Evolutionary conservation across 495 filamentous ascomycete species (phyloP).

Genomic region (Cenococcum geophilum): DNA sequence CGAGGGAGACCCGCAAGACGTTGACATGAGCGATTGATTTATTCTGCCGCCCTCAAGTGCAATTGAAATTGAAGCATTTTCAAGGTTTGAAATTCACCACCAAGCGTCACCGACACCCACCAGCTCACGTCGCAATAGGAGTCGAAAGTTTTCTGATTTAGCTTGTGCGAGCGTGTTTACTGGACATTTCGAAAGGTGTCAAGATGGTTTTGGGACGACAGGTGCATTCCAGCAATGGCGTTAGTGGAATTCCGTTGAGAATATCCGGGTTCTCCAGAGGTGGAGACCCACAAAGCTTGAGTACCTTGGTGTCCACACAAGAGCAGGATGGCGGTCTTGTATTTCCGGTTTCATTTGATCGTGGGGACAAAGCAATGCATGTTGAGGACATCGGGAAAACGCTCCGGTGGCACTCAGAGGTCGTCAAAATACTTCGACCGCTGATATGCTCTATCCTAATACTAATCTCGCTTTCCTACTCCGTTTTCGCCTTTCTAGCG

Average conservation of each 20-base stretch:
- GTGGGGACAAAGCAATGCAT: neutral
- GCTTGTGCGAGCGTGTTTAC: neutral
- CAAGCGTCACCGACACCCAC: neutral
- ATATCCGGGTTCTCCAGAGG: neutral
- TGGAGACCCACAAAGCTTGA: neutral
- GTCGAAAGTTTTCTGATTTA: constrained; percentile 3
- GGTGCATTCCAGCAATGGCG: constrained; percentile 2
- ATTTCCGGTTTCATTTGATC: constrained; percentile 2
- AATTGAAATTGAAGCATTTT: neutral
- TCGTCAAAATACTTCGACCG: constrained; percentile 11
- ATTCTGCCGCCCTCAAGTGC: neutral
- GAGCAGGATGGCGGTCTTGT: neutral
- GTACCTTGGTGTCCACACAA: neutral
- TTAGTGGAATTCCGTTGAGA: constrained; percentile 1
- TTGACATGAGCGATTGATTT: neutral
- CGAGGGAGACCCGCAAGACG: constrained; percentile 24
- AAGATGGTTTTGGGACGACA: neutral
- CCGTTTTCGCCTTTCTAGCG: constrained; percentile 10
- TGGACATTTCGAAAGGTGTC: no score
- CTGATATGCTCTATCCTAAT: constrained; percentile 25
- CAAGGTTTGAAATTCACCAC: constrained; percentile 4
- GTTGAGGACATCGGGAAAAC: neutral
- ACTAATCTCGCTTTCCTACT: constrained; percentile 23
- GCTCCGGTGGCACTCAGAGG: neutral
- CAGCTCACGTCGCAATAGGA: neutral